These are phyloP conservation scores for Apophysomyces ossiformis DNA, from an alignment of 371 early-diverging fungal species.

Conservation along the genomic window DNA sequence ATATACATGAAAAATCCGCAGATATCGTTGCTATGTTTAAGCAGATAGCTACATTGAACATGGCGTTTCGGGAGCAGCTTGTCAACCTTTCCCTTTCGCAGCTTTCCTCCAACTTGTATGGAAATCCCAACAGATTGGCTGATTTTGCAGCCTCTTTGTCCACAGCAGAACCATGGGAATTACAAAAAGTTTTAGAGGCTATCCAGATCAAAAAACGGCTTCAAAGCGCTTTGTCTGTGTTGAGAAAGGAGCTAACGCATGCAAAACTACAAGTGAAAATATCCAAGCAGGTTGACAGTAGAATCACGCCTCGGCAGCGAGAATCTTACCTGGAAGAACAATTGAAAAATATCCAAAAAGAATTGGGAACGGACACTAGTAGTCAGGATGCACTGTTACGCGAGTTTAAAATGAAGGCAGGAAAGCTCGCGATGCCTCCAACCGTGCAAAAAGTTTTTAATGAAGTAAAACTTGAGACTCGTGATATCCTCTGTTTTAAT, in stretches of 20 bases:
- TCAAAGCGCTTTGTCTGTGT: conserved; percentile 83
- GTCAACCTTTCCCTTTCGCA: conserved; percentile 91
- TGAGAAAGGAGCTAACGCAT: conserved; percentile 94
- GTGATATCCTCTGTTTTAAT: not conserved
- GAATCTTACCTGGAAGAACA: conserved; percentile 97
- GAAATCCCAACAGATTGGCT: conserved; percentile 89
- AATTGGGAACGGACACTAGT: conserved; percentile 92
- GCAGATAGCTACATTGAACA: conserved; percentile 89
- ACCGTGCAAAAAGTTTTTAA: conserved; percentile 92
- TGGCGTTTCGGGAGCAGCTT: conserved; percentile 94
- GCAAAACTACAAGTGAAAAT: conserved; percentile 94
- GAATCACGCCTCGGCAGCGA: conserved; percentile 91
- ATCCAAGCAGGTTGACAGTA: conserved; percentile 91
- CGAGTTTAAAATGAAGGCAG: conserved; percentile 81
- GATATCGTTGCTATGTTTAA: conserved; percentile 93
- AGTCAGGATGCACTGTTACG: conserved; percentile 94
- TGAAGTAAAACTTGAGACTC: conserved; percentile 56
- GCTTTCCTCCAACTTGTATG: conserved; percentile 90
- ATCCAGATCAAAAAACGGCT: conserved; percentile 89
- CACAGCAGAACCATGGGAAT: conserved; percentile 81
- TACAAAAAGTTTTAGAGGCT: conserved; percentile 88
- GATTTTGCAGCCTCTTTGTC: conserved; percentile 96
- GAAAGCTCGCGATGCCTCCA: conserved; percentile 83
- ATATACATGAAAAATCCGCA: conserved; percentile 87
- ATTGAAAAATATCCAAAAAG: conserved; percentile 95